Base-by-base conservation (phyloP, 1,284 basidiomycete species). In the Xanthoconium separans region DNA sequence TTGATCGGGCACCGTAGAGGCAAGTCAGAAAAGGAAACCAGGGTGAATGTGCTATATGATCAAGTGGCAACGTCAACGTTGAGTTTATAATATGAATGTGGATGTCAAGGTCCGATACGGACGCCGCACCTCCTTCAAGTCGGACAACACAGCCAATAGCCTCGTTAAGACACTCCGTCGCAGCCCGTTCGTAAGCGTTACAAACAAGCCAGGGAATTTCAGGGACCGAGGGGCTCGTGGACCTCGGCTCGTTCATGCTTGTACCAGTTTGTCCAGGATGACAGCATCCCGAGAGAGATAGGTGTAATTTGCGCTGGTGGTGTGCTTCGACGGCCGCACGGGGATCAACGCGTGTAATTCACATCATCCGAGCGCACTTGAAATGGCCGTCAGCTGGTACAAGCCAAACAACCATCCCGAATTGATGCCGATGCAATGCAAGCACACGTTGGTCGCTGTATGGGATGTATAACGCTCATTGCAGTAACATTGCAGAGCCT, bases 231-330 rank as follows among this genome's bases (percentile, higher is more conserved):
- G 37, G 34, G 29, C 34, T 36, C 34, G 34, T 16, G 33, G 33
- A 15, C 13, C 33, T 34, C 15, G 40, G 46, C 43, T 53, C 41
- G 47, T 53, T 61, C 55, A 51, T 50, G 48, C 61, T 57, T 50
- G 63, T 45, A 57, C 61, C 44, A 20, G 51, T 64, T 65, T 65
- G 51, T 42, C 36, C 10, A 37, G 40, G 37, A 51, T 67, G 57
- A 62, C 66, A 70, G 63, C 68, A 69, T 70, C 59, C 65, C 66
- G 68, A 47, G 40, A 22, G 53, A 58, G 27, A 27, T 27, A 46
- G 52, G 49, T 54, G 40, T 53, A 40, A 53, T 18, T 54, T 43
- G 37, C 20, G 40, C 47, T 50, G 44, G 58, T 45, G 44, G 41
- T 44, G 54, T 34, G 56, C 58, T 65, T 60, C 63, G 39, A 52